Evolutionary conservation across 192 early-diverging fungal genomes (phyloP).

Genomic region (Backusella circina): DNA sequence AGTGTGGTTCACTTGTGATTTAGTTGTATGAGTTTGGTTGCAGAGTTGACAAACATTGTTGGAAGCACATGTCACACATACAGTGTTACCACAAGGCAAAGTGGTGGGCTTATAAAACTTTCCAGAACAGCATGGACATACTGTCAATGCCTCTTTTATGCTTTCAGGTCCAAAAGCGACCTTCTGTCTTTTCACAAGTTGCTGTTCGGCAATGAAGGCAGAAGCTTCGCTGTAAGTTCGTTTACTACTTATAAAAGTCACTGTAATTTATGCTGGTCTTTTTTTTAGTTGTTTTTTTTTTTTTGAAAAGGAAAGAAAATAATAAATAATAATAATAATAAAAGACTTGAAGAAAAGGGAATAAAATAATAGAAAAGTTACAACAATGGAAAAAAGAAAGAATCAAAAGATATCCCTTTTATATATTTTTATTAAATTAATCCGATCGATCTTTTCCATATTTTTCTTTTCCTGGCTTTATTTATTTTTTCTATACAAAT

Average conservation of each 20-base stretch:
- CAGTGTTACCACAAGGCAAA: slow-evolving; percentile 41
- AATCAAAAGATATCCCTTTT: background rate
- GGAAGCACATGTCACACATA: slow-evolving; percentile 28
- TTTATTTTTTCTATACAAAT: background rate
- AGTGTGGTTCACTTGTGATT: slow-evolving; percentile 24
- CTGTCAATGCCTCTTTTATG: slow-evolving; percentile 6
- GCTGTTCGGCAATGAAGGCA: background rate
- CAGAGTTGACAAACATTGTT: slow-evolving; percentile 3
- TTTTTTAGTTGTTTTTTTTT: background rate
- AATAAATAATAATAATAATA: background rate
- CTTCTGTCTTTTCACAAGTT: background rate
- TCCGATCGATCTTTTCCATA: slow-evolving; percentile 17
- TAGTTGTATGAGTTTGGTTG: slow-evolving; percentile 9
- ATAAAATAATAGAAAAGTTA: background rate
- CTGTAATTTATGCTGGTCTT: background rate
- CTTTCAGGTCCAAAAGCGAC: slow-evolving; percentile 10
- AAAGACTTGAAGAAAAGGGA: slow-evolving; percentile 3
- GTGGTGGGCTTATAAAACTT: slow-evolving; percentile 35
- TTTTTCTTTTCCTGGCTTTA: background rate
- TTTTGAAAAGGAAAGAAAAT: background rate
- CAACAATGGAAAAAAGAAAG: background rate
- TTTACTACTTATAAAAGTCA: slow-evolving; percentile 8
- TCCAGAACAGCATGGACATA: slow-evolving; percentile 36
- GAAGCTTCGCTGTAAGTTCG: background rate
- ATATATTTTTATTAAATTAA: background rate